A percentile compares a stretch with the other conserved stretches of the same genome.
phyloP scores from a whole-genome alignment of 2,329 filamentous ascomycete genomes.

The Tolypocladium ophioglossoides region DNA sequence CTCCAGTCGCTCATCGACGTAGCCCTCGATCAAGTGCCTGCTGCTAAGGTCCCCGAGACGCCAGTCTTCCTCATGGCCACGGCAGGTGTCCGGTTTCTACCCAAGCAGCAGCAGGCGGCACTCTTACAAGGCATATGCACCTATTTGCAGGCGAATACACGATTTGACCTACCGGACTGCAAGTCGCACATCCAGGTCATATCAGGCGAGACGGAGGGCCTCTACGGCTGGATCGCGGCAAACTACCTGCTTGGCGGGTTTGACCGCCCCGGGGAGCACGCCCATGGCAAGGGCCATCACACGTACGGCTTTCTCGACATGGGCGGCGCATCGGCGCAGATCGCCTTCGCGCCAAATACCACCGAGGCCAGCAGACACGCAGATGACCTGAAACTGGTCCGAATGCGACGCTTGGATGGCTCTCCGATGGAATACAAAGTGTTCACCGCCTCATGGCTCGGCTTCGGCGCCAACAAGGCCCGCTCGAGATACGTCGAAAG shows the following conservation, averaged over 20 bases:
- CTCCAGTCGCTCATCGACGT: conserved; percentile 71
- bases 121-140: conserved; percentile 72
- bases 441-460: conserved; percentile 94
- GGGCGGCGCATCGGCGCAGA: conserved; percentile 95
- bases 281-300: conserved; percentile 78
- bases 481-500: conserved; percentile 72
- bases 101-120: conserved; percentile 58
- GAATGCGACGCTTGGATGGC: conserved; percentile 76
- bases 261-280: conserved; percentile 61
- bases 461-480: conserved; percentile 94
- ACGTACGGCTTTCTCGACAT: conserved; percentile 98
- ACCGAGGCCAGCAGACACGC: conserved; percentile 87
- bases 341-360: conserved; percentile 89
- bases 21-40: conserved; percentile 68
- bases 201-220: conserved; percentile 83
- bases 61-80: conserved; percentile 94
- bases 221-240: conserved; percentile 95
- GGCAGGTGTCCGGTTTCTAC: conserved; percentile 84
- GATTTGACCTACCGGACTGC: conserved; percentile 86
- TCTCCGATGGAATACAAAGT: conserved; percentile 70
- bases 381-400: conserved; percentile 76
- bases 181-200: conserved; percentile 86
- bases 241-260: conserved; percentile 94
- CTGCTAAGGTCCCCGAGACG: conserved; percentile 67
- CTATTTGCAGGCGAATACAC: conserved; percentile 66